Evolutionary conservation across 208 protist genomes (phyloP).

Genomic region (Crithidia sp.): DNA sequence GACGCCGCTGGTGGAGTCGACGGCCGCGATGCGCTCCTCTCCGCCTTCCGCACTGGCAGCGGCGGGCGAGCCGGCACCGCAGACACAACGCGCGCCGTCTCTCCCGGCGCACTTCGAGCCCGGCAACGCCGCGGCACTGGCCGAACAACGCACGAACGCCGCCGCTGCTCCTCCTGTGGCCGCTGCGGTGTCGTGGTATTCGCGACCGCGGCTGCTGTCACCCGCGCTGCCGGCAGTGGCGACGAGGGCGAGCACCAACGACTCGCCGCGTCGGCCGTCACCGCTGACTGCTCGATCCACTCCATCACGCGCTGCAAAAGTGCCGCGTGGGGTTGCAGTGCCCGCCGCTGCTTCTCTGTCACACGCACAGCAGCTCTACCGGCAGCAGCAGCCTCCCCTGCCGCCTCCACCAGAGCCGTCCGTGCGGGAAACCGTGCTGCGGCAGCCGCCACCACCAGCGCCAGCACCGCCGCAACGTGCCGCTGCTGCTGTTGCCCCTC

Average conservation of each 20-base stretch:
- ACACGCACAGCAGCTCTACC: not conserved
- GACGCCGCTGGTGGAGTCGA: slow-evolving; percentile 14
- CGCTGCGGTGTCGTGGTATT: slow-evolving; percentile 15
- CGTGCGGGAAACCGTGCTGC: not conserved
- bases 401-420: not conserved
- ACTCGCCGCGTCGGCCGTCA: not conserved
- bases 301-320: not conserved
- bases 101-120: slow-evolving; percentile 18
- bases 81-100: slow-evolving; percentile 6
- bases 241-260: too few relatives aligned
- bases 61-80: not conserved
- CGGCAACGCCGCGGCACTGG: too few relatives aligned
- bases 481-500: not conserved
- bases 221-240: not conserved
- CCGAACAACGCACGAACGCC: not conserved
- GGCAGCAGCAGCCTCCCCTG: slow-evolving; percentile 11
- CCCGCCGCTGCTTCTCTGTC: not conserved
- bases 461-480: not conserved
- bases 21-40: slow-evolving; percentile 4
- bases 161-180: not conserved
- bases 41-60: not conserved
- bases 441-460: not conserved
- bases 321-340: not conserved
- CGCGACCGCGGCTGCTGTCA: slow-evolving; percentile 21
- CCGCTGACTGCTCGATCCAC: not conserved